A percentile compares a stretch with the other conserved stretches of the same genome.
Conservation (phyloP, 306 rosid species). For the Pterocarpus santalinus region DNA sequence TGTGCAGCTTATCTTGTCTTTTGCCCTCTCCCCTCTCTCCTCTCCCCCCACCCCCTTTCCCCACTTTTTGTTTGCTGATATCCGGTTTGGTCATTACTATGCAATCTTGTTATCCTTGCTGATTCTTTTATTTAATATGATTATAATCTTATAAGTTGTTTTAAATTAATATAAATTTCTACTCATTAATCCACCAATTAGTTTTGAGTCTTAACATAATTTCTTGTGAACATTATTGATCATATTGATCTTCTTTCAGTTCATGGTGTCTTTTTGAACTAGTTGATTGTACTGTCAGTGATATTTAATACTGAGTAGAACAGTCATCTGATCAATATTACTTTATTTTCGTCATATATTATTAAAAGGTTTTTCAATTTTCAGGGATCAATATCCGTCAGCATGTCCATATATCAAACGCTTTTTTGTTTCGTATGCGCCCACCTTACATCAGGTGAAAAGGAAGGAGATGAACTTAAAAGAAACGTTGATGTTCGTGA, state of each 20-base stretch:
- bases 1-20: slow-evolving; percentile 15
- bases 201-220: slow-evolving; percentile 8
- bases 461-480: slow-evolving; percentile 78
- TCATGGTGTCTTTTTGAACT: slow-evolving; percentile 29
- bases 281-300: slow-evolving; percentile 14
- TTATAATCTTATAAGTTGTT: too few species aligned
- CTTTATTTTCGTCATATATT: slow-evolving; percentile 36
- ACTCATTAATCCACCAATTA: slow-evolving; percentile 6
- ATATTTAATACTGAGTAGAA: slow-evolving; percentile 20
- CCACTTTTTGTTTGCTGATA: slow-evolving; percentile 3
- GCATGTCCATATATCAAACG: slow-evolving; percentile 98
- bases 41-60: neutral
- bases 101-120: neutral
- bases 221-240: neutral
- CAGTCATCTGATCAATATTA: slow-evolving; percentile 28
- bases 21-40: neutral
- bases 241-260: neutral
- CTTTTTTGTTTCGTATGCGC: slow-evolving; percentile 91
- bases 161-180: neutral
- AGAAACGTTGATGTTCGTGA: slow-evolving; percentile 89
- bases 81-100: slow-evolving; percentile 12
- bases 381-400: slow-evolving; percentile 95
- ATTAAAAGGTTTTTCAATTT: slow-evolving; percentile 40
- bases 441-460: slow-evolving; percentile 96
- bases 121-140: too few species aligned